Evolutionary conservation across 768 basidiomycete species (phyloP), one percentile per base, ranked within the genome.

Genomic region (Lentinula sp.): DNA sequence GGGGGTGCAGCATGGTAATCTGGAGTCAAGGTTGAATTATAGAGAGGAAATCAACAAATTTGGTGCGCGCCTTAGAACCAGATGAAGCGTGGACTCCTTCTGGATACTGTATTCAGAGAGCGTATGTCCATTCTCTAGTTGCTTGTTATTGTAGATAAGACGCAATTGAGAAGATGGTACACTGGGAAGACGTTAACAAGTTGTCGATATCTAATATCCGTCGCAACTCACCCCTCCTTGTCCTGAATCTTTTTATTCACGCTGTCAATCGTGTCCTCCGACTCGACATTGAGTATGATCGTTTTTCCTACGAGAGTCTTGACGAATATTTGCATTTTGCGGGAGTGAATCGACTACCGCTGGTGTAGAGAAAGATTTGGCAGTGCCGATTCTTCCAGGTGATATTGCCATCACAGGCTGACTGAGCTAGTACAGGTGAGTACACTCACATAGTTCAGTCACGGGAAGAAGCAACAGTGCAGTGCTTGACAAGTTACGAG

Each of bases 1-100:
- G 4, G 55, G 55, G 13, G 55, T 56, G 39, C 55, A 56, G 41
- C 55, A 56, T 3, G 55, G 55, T 43, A 56, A 41, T 39, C 55
- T 56, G 37, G 18, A 37, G 37, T 7, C 20, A 7, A 54, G 20
- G 37, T 9, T 54, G 6, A 54, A 18, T 13, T 8, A 33, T 18
- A 42, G 9, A 12, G 39, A 16, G 15, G 16, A 43, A 28, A 45
- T 6, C 13, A 23, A 23, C 9, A 6, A 7, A 42, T 12, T 41
- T 41, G 10, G 7, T 18, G 23, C 39, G 41, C 28, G 28, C 55
- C 55, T 56, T 32, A 56, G 23, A 56, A 56, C 41, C 41, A 56
- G 13, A 43, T 56, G 55, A 56, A 56, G 55, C 55, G 55, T 56
- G 23, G 55, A 56, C n/a, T 56, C 55, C 39, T 56, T 56, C 37